Conservation (phyloP, 768 basidiomycete genomes). For the Mrakia blollopis region DNA sequence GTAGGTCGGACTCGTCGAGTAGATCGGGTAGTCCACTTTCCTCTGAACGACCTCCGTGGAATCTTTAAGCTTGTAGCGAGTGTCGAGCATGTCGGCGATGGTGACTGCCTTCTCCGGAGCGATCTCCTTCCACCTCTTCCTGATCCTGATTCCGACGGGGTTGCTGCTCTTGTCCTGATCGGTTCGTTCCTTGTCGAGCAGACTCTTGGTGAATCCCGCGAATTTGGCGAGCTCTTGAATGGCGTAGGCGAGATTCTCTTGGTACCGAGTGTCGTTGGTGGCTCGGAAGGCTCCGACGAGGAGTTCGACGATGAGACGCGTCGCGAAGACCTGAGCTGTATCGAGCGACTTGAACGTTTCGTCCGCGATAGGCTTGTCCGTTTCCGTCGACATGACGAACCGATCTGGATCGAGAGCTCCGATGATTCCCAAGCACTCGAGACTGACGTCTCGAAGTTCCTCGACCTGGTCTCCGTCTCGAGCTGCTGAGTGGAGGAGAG, state of each 20-base stretch:
- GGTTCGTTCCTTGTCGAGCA: conserved; percentile 52
- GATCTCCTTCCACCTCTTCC: conserved; percentile 70
- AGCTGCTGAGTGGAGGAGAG: conserved; percentile 63
- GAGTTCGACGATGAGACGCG: conserved; percentile 77
- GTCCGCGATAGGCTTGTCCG: conserved; percentile 52
- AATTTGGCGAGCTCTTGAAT: conserved; percentile 86
- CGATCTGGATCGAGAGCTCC: conserved; percentile 95
- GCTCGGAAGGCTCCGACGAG: conserved; percentile 86
- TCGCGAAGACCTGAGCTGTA: conserved; percentile 71
- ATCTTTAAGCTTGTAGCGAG: conserved; percentile 37
- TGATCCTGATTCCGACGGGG: conserved; percentile 60
- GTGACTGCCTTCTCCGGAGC: conserved; percentile 56
- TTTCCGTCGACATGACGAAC: conserved; percentile 51
- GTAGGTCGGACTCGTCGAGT: conserved; percentile 69
- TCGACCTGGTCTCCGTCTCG: conserved; percentile 70
- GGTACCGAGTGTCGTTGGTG: conserved; percentile 89
- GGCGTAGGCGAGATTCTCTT: conserved; percentile 78
- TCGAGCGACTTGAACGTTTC: conserved; percentile 57
- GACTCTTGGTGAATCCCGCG: conserved; percentile 75
- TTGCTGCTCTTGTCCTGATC: background rate
- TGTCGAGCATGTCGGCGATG: conserved; percentile 48
- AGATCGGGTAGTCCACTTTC: conserved; percentile 57
- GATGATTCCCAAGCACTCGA: conserved; percentile 83
- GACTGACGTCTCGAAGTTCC: conserved; percentile 62
- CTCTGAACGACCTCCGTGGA: background rate